phyloP scores from a whole-genome alignment of 2,329 filamentous ascomycete species.

The Fusarium penzigii region DNA sequence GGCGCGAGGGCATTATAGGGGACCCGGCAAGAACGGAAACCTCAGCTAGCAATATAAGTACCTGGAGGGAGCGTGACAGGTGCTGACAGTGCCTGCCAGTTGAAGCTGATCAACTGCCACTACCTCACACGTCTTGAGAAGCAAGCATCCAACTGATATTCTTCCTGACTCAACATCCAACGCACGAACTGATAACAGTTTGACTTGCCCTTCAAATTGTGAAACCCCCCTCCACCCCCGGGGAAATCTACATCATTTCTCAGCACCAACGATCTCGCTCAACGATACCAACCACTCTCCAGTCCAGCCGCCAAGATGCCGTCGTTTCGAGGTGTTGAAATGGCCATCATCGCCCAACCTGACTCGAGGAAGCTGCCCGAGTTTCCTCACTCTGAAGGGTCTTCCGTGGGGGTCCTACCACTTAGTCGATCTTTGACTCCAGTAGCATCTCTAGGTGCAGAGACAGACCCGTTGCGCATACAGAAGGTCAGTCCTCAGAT shows the following conservation, averaged over 20 bases:
- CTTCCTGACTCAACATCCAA: neutral
- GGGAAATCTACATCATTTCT: too few relatives aligned
- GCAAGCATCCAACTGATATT: too few relatives aligned
- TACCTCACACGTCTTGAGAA: neutral
- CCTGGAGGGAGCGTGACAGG: neutral
- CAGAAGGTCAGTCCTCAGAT: slow-evolving; percentile 43
- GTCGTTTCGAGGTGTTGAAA: slow-evolving; percentile 48
- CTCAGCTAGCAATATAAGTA: neutral
- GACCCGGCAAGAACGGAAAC: too few relatives aligned
- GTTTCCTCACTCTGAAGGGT: slow-evolving; percentile 55
- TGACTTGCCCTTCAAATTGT: too few relatives aligned
- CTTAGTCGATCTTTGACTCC: slow-evolving; percentile 17
- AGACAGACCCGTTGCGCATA: slow-evolving; percentile 9
- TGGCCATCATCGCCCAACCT: slow-evolving; percentile 43
- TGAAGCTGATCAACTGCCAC: neutral
- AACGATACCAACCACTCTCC: too few relatives aligned
- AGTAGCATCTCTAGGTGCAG: slow-evolving; percentile 8
- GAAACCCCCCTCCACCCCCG: too few relatives aligned
- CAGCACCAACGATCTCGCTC: neutral
- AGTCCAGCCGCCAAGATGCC: slow-evolving; percentile 43
- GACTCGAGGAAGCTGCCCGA: slow-evolving; percentile 47
- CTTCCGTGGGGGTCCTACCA: slow-evolving; percentile 40
- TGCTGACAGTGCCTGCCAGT: neutral
- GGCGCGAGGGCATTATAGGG: too few relatives aligned
- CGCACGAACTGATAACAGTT: neutral